A percentile compares a stretch with the other conserved stretches of the same genome.
Evolutionary conservation across 768 basidiomycete genomes (phyloP).

Genomic region (Phallus indusiatus): DNA sequence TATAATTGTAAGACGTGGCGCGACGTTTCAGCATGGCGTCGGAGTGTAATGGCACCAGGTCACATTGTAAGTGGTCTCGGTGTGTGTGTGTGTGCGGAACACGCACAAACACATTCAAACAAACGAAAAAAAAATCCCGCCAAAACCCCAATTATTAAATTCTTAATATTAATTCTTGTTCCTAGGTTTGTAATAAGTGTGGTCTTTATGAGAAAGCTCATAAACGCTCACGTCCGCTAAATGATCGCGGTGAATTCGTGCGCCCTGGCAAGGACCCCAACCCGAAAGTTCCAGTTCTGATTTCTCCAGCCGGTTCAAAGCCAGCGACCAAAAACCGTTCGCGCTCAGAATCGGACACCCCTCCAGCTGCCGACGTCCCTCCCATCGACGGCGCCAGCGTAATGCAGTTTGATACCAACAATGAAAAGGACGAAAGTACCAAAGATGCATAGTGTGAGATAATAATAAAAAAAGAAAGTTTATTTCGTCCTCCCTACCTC

Average conservation of each 20-base stretch:
- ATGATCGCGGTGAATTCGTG: slow-evolving; percentile 8
- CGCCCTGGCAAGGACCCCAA: slow-evolving; percentile 5
- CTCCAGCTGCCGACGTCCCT: neutral
- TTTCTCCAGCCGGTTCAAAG: neutral
- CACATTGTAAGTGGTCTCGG: slow-evolving; percentile 1
- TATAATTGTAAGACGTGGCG: slow-evolving; percentile 9
- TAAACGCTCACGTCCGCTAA: slow-evolving; percentile 4
- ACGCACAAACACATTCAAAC: no score
- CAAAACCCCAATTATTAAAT: no score
- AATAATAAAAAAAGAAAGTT: neutral
- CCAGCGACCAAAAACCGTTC: neutral
- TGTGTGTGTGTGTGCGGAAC: no score
- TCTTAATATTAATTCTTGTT: neutral
- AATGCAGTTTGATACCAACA: slow-evolving; percentile 1
- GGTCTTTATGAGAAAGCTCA: slow-evolving; percentile 10
- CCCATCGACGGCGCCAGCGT: neutral
- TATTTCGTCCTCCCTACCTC: neutral
- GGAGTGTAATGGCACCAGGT: slow-evolving; percentile 6
- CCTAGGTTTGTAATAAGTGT: slow-evolving; percentile 9
- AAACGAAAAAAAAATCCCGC: no score
- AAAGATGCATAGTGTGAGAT: neutral
- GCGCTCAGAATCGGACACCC: neutral
- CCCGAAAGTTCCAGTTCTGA: neutral
- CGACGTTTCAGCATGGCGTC: slow-evolving; percentile 9
- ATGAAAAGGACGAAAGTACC: neutral